These are phyloP conservation scores for Diophrys sp. DNA, from an alignment of 73 alveolate genomes.

Conservation along the genomic window DNA sequence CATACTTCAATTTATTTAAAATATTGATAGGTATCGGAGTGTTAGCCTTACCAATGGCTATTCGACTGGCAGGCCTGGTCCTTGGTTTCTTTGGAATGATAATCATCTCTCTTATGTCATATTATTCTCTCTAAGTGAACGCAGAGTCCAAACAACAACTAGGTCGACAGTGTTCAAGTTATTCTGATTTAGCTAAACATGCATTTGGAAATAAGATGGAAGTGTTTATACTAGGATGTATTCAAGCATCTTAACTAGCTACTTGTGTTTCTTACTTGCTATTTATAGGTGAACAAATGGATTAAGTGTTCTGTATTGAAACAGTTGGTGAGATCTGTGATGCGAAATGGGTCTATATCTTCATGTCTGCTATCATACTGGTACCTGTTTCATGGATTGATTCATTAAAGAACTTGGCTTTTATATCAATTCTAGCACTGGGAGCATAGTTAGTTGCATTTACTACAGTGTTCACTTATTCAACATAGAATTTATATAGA, in stretches of 20 bases:
- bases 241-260: slow-evolving; percentile 29
- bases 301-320: slow-evolving; percentile 34
- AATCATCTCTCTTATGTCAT: slow-evolving; percentile 11
- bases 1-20: slow-evolving; percentile 31
- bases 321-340: slow-evolving; percentile 22
- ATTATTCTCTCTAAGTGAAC: slow-evolving; percentile 31
- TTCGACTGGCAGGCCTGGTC: slow-evolving; percentile 31
- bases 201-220: slow-evolving; percentile 31
- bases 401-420: slow-evolving; percentile 21
- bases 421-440: slow-evolving; percentile 16
- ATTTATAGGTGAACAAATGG: slow-evolving; percentile 34
- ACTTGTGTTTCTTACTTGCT: slow-evolving; percentile 40
- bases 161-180: slow-evolving; percentile 5
- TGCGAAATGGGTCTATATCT: slow-evolving; percentile 12
- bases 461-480: background rate
- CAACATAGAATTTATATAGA: background rate
- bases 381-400: slow-evolving; percentile 40
- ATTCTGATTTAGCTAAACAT: slow-evolving; percentile 22
- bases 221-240: slow-evolving; percentile 18
- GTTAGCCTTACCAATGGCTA: slow-evolving; percentile 39
- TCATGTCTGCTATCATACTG: slow-evolving; percentile 16
- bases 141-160: slow-evolving; percentile 12
- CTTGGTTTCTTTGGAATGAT: slow-evolving; percentile 36
- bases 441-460: slow-evolving; percentile 29
- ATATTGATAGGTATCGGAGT: slow-evolving; percentile 49